Conservation (phyloP, 257 asterid genomes). For the Fraxinus excelsior region DNA sequence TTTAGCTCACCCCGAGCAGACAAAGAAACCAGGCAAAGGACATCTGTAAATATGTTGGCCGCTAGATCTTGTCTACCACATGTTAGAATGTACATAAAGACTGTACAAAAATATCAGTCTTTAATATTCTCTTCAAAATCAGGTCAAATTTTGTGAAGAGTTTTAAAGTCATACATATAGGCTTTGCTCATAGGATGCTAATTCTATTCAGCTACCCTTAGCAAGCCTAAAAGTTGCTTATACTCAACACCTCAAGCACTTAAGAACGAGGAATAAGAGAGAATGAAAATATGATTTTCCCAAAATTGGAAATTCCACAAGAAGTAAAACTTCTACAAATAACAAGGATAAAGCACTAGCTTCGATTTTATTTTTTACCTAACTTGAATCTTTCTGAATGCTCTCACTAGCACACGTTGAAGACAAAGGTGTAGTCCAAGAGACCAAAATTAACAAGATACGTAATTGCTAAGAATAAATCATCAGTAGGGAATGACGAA, state of each 20-base stretch:
- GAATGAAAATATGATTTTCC: slow-evolving; percentile 1
- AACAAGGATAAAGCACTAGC: background rate
- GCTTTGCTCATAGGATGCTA: background rate
- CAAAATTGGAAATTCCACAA: slow-evolving; percentile 21
- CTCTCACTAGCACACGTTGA: background rate
- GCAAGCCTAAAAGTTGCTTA: too few species aligned
- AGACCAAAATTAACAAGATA: background rate
- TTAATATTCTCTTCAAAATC: background rate
- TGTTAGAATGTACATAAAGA: background rate
- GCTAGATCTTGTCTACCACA: slow-evolving; percentile 21
- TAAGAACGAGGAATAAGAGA: background rate
- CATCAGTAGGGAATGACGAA: background rate
- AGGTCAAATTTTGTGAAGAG: slow-evolving; percentile 16
- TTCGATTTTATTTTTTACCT: slow-evolving; percentile 2
- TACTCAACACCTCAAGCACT: too few species aligned
- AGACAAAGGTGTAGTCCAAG: too few species aligned
- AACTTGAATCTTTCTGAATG: slow-evolving; percentile 21
- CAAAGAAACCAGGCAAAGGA: background rate
- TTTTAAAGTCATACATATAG: background rate
- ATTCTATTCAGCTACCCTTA: background rate
- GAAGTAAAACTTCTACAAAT: slow-evolving; percentile 8
- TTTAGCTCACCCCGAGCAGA: background rate
- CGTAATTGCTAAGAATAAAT: background rate
- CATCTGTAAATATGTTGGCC: background rate
- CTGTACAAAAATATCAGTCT: background rate